A percentile compares a stretch with the other conserved stretches of the same genome.
Evolutionary conservation across 768 basidiomycete genomes (phyloP).

Genomic region (Punctularia strigosozonata): DNA sequence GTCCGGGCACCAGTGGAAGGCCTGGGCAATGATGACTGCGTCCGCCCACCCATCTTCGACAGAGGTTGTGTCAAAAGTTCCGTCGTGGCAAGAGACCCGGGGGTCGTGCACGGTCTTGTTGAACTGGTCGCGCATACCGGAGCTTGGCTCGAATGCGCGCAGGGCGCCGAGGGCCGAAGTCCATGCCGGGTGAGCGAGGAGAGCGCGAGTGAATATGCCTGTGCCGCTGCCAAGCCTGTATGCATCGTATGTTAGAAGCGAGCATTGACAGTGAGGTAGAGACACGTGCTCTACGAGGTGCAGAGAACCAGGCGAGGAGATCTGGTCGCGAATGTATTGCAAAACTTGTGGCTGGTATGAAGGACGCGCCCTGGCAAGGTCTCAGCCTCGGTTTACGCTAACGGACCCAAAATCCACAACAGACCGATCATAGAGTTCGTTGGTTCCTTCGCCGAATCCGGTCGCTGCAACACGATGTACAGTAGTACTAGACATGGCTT

Average conservation of each 20-base stretch:
- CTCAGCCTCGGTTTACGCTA: not conserved
- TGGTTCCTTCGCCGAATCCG: conserved; percentile 75
- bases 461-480: conserved; percentile 58
- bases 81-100: conserved; percentile 44
- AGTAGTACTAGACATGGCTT: no score
- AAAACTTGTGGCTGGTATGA: conserved; percentile 65
- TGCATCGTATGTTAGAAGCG: conserved; percentile 7
- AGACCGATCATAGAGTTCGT: conserved; percentile 60
- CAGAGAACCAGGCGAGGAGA: conserved; percentile 27
- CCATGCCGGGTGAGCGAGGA: conserved; percentile 56
- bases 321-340: conserved; percentile 40
- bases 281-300: conserved; percentile 60
- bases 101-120: conserved; percentile 37
- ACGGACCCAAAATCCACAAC: conserved; percentile 2
- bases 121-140: conserved; percentile 77
- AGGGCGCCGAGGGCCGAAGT: conserved; percentile 36
- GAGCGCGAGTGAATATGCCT: conserved; percentile 78
- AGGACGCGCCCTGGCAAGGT: conserved; percentile 52
- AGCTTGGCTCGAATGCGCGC: conserved; percentile 72
- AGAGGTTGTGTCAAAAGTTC: conserved; percentile 58
- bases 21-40: conserved; percentile 71
- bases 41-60: conserved; percentile 63
- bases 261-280: not conserved
- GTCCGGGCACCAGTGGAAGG: conserved; percentile 91
- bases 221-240: conserved; percentile 73